Conservation (phyloP, 495 filamentous ascomycete species). For the Penicillium ucsense region DNA sequence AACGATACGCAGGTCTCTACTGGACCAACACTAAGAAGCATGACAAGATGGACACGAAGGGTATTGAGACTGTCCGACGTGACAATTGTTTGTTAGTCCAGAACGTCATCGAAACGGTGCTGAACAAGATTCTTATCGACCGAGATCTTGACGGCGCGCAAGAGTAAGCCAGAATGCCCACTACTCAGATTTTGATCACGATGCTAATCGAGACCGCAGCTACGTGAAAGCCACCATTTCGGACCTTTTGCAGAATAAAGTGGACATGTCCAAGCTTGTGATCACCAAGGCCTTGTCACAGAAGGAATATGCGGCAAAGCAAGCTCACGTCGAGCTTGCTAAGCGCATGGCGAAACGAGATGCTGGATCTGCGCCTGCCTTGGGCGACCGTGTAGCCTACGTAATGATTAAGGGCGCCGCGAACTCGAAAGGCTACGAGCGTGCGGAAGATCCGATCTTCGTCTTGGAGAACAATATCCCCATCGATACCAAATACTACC, state of each 20-base stretch:
- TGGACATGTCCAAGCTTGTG: conserved; percentile 98
- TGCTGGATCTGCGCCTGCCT: conserved; percentile 82
- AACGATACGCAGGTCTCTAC: conserved; percentile 93
- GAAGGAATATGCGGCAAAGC: conserved; percentile 70
- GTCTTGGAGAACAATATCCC: conserved; percentile 96
- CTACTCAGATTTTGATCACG: neutral
- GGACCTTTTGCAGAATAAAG: conserved; percentile 89
- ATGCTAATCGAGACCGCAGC: conserved; percentile 36
- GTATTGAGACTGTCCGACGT: conserved; percentile 94
- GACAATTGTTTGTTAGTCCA: conserved; percentile 95
- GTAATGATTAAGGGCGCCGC: conserved; percentile 91
- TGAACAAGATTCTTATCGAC: conserved; percentile 93
- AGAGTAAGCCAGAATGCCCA: conserved; percentile 53
- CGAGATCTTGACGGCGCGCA: conserved; percentile 79
- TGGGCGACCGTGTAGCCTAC: conserved; percentile 96
- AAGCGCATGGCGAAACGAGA: conserved; percentile 95
- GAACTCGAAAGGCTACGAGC: conserved; percentile 87
- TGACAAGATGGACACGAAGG: conserved; percentile 99
- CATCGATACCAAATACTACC: conserved; percentile 97
- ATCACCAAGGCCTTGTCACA: conserved; percentile 97
- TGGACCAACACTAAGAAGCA: conserved; percentile 93
- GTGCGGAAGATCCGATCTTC: conserved; percentile 91
- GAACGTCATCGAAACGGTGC: conserved; percentile 92
- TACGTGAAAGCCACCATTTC: conserved; percentile 96
- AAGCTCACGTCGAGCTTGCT: conserved; percentile 91